Evolutionary conservation across 257 asterid species (phyloP), one percentile per base, ranked within the genome.

Genomic region (Gentiana dahurica): DNA sequence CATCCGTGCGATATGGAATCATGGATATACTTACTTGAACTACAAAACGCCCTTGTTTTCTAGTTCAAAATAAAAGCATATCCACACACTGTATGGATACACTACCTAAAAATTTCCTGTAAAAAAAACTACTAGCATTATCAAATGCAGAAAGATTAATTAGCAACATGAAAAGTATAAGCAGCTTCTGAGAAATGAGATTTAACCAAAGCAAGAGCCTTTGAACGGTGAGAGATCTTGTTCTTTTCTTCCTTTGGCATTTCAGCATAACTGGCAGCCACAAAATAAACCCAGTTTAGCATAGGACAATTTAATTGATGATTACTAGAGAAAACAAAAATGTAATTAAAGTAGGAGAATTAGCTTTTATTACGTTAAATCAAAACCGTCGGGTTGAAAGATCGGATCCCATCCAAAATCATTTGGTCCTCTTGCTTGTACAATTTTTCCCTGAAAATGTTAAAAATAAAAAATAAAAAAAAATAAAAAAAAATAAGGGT

Each of bases 401-500:
- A 91, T 64, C 6, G 98, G 94, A 78, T 87, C 98, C 98, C 98
- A 91, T 71, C 98, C 98, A 58, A 91, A 91, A 71, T 88, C 91
- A 62, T 67, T 82, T 7, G 94, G 94, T 67, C 96, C 98, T 79
- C 93, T 79, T 0, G 96, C 69, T 70, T 83, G 86, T 52, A 87
- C 98, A 58, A 91, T 91, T 59, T 72, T 81, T n/a, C 98, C 98
- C 96, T 90, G 83, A 62, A 39, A 79, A 76, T 67, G 33, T 60
- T 57, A 60, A 10, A 45, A 34, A 60, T n/a, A n/a, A n/a, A 51
- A 61, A 50, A 54, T 53, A 60, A 15, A 15, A 15, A 24, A 24
- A 0, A 15, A 15, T 0, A 24, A 24, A 0, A 24, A 24, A 24
- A 24, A 1, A 5, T 41, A 41, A 5, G 46, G 9, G 9, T 2